Evolutionary conservation across 2,329 filamentous ascomycete species (phyloP), one percentile per base, ranked within the genome.

Genomic region (Pseudogymnoascus sp.): DNA sequence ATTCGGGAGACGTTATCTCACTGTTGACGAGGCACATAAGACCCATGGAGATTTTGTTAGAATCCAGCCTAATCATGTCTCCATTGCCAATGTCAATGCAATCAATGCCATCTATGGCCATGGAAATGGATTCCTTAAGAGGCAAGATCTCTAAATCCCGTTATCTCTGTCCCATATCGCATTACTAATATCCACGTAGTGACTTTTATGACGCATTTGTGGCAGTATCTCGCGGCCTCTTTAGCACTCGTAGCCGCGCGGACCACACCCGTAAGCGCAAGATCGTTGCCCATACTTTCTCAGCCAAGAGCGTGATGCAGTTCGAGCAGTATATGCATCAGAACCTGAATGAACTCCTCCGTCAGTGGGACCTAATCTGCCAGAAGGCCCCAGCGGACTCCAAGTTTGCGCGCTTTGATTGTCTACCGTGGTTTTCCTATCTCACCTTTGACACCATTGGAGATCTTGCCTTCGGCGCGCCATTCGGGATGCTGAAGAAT

Each of bases 121-220:
- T 69, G 87, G 88, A 6, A 91, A 90, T 70, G 89, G 88, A 0
- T 89, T 90, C 69, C 71, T 90, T 64, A 91, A 91, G 73, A 79
- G 86, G 82, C 88, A 74, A 60, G 71, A 69, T 19, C 11, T 7
- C 50, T 11, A 24, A 38, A 43, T 22, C 8, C 8, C 7, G 28
- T 10, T 10, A 22, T 28, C 43, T 40, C 12, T 56, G 31, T 53
- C 10, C 60, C n/a, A 61, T 46, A 33, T 10, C 26, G 19, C 40
- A 53, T 14, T 22, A 61, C 28, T 40, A 50, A 59, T 26, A 16
- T 16, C 14, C 14, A 50, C 12, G 12, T n/a, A 90, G 88, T 43
- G 87, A 92, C 3, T 96, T 92, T 77, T 96, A 96, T 70, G 91
- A 96, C 70, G 89, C 90, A 60, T 96, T 96, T 69, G 91, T 96